phyloP scores from a whole-genome alignment of 2,329 filamentous ascomycete genomes.

The Grosmannia huntii region DNA sequence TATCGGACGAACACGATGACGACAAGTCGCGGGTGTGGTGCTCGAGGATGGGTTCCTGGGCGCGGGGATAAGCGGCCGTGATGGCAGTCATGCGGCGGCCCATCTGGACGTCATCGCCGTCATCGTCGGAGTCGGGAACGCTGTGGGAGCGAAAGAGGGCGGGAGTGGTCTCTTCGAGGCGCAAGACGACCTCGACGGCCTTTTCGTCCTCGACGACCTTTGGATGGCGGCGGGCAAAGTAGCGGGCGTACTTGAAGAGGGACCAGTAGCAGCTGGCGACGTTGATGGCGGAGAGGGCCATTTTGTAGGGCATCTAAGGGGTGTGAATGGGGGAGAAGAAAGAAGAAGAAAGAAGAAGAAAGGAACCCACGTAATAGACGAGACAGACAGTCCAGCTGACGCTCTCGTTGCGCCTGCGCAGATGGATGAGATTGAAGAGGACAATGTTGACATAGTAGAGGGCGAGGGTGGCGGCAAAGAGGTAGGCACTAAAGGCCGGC shows the following conservation, averaged over 20 bases:
- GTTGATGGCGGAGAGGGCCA: conserved; percentile 1
- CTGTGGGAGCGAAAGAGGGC: background rate
- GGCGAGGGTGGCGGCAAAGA: conserved; percentile 1
- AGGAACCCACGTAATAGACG: conserved; percentile 1
- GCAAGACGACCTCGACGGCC: conserved; percentile 4
- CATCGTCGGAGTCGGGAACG: background rate
- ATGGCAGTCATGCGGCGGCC: conserved; percentile 1
- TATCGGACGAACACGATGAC: background rate
- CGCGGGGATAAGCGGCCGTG: background rate
- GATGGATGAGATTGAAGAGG: conserved; percentile 4
- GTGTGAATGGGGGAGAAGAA: background rate
- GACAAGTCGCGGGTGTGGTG: background rate
- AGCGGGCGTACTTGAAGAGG: conserved; percentile 6
- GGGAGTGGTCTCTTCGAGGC: background rate
- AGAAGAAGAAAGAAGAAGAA: background rate
- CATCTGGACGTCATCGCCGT: background rate
- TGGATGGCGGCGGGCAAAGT: conserved; percentile 5
- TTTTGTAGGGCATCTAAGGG: conserved; percentile 3
- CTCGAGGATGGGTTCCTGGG: background rate
- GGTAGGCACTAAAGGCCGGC: background rate
- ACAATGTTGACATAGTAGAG: conserved; percentile 2
- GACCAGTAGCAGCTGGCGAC: conserved; percentile 6
- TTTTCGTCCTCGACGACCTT: conserved; percentile 6
- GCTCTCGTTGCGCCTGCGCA: background rate
- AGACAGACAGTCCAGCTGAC: background rate